phyloP scores from a whole-genome alignment of 2,329 filamentous ascomycete genomes.

The Ceratocystiopsis minuta region DNA sequence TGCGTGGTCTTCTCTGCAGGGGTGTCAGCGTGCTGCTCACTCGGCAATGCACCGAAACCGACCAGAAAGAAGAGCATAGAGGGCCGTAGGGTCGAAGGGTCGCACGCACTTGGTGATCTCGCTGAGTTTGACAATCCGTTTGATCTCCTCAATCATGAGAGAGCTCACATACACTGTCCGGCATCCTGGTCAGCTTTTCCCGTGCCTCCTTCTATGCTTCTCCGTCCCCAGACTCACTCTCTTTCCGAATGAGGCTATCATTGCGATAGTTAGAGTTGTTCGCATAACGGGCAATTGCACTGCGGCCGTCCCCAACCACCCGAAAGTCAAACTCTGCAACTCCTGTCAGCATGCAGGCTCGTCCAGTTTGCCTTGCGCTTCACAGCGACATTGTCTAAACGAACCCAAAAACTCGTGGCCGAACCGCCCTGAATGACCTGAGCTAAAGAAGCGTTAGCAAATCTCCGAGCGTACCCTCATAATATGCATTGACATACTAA shows the following conservation, averaged over 20 bases:
- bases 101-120: slow-evolving; percentile 78
- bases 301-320: slow-evolving; percentile 78
- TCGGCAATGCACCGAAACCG: too few species aligned
- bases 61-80: too few species aligned
- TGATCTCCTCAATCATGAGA: slow-evolving; percentile 80
- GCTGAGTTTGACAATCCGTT: slow-evolving; percentile 89
- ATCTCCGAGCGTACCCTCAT: not conserved
- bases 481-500: slow-evolving; percentile 49
- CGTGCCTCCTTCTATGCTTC: too few species aligned
- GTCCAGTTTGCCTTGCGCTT: too few species aligned
- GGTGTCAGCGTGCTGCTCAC: not conserved
- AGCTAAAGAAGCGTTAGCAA: slow-evolving; percentile 34
- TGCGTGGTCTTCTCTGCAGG: slow-evolving; percentile 73
- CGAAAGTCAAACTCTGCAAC: slow-evolving; percentile 82
- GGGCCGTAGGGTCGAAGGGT: not conserved
- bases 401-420: slow-evolving; percentile 86
- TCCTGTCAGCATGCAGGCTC: too few species aligned
- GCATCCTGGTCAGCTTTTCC: too few species aligned
- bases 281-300: slow-evolving; percentile 86
- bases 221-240: slow-evolving; percentile 47
- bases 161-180: slow-evolving; percentile 82
- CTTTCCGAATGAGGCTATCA: slow-evolving; percentile 96
- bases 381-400: not conserved
- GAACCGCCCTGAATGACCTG: slow-evolving; percentile 90
- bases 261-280: slow-evolving; percentile 99